Conservation (phyloP, 208 protist species). For the Trichomonas vaginalis region DNA sequence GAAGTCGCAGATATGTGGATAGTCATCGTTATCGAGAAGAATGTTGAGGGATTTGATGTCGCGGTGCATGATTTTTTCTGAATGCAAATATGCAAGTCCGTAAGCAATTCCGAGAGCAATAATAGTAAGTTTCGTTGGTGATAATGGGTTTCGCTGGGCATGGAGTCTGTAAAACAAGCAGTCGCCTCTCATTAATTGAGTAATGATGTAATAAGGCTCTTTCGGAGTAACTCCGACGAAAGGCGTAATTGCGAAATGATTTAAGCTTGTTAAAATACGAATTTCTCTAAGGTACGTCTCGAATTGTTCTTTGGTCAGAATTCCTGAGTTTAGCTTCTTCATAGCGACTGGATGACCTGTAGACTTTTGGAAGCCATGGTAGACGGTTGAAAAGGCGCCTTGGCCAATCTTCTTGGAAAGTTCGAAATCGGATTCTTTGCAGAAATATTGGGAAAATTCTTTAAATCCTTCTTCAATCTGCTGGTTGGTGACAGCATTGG, state of each 20-base stretch:
- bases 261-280: neutral
- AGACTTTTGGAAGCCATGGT: neutral
- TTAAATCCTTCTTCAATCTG: neutral
- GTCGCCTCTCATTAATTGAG: neutral
- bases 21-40: constrained; percentile 19
- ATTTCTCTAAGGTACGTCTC: neutral
- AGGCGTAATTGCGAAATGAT: neutral
- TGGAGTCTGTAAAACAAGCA: neutral
- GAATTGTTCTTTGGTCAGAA: neutral
- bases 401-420: neutral
- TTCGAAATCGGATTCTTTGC: neutral
- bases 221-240: neutral
- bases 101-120: constrained; percentile 32
- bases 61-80: constrained; percentile 36
- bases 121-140: neutral
- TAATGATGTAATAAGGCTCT: neutral
- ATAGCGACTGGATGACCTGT: neutral
- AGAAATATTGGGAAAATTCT: neutral
- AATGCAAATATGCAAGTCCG: constrained; percentile 42
- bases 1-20: neutral
- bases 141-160: neutral
- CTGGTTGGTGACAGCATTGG: neutral
- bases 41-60: constrained; percentile 42
- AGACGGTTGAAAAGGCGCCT: neutral
- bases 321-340: neutral